Percentiles rank a stretch among this genome's conserved stretches.
phyloP scores from a whole-genome alignment of 768 basidiomycete species.

The Termitomyces sp. region DNA sequence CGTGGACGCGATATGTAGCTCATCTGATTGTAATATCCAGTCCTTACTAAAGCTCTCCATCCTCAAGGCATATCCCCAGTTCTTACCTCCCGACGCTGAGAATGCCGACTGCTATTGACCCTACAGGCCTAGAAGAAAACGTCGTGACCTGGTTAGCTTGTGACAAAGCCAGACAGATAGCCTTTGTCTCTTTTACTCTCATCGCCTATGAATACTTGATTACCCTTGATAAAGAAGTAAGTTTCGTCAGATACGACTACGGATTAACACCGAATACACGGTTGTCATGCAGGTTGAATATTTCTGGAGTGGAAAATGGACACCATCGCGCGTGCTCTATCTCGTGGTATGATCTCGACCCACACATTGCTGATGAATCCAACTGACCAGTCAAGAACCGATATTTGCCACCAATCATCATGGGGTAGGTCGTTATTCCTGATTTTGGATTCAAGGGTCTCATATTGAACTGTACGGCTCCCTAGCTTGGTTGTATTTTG shows the following conservation, averaged over 20 bases:
- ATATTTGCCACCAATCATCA: conserved; percentile 11
- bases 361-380: background rate
- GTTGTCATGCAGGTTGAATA: conserved; percentile 1
- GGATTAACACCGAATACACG: background rate
- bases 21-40: no score
- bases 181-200: conserved; percentile 6
- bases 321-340: conserved; percentile 8
- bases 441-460: background rate
- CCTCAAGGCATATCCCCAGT: no score
- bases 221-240: conserved; percentile 11
- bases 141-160: conserved; percentile 9
- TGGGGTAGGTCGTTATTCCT: conserved; percentile 1
- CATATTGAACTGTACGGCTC: background rate
- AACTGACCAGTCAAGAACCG: conserved; percentile 4
- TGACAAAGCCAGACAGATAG: conserved; percentile 8
- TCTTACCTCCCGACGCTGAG: no score
- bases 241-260: background rate
- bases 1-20: no score
- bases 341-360: conserved; percentile 3
- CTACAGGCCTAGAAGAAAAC: background rate
- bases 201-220: conserved; percentile 12
- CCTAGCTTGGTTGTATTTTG: conserved; percentile 7
- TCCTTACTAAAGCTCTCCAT: no score
- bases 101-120: background rate
- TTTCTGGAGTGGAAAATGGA: conserved; percentile 15